Evolutionary conservation across 2,329 filamentous ascomycete genomes (phyloP), one percentile per base, ranked within the genome.

Genomic region (Sporothrix brasiliensis): DNA sequence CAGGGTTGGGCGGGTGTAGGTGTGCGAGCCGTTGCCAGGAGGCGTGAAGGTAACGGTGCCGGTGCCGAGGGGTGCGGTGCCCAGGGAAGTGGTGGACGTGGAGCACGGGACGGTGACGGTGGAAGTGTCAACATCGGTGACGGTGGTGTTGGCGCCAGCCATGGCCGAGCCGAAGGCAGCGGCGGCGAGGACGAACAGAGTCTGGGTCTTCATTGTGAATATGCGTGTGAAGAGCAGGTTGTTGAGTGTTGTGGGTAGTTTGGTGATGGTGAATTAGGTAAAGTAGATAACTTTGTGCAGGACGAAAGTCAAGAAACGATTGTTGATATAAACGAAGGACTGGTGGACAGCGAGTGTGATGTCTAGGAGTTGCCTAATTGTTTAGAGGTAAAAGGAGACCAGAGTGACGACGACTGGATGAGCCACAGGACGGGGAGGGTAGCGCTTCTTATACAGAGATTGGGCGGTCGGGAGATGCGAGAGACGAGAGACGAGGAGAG

Each of bases 131-230:
- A 56, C 13, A 19, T 49, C 63, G 11, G 68, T 56, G 14, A 47
- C 52, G 61, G 63, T 58, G 19, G 52, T 27, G 67, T 67, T 67
- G 49, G 41, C 56, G 47, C 34, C 34, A 39, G 70, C 69, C 44
- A 52, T 19, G 24, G 70, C 65, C 34, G 69, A 68, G 67, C 68
- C 67, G 65, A 67, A 34, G 58, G 63, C 56, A 54, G 69, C 70
- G 27, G 72, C 70, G 19, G 71, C 67, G 63, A 74, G 53, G 68
- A 67, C 11, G 50, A 66, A 47, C 56, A 68, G 58, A 21, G 70
- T 69, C 61, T 69, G 61, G 21, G 68, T 52, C 73, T 73, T 73
- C 73, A 74, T 74, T 65, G 11, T 72, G 72, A 63, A 4, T 14
- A 30, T 67, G 30, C 24, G 50, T 53, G 56, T 24, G 39, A 19